Evolutionary conservation across 1,139 yeast genomes (phyloP).

Genomic region (Geotrichum macrosporum): DNA sequence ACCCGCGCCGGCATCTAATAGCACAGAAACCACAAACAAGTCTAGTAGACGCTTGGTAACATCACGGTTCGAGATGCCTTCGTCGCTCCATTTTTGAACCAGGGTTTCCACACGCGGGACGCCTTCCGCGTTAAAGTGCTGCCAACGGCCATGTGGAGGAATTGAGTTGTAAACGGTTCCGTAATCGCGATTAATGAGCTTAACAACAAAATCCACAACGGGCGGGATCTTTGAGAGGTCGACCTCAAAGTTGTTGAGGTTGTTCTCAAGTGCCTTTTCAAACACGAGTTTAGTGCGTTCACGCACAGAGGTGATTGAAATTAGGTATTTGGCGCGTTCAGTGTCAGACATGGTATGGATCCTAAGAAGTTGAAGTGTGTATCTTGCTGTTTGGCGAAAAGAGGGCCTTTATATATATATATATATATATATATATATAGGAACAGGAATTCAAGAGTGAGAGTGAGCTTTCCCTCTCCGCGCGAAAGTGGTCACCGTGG

Average conservation of each 20-base stretch:
- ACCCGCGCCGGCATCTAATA: slow-evolving; percentile 63
- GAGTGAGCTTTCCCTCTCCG: neutral
- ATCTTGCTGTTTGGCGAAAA: neutral
- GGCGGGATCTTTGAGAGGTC: slow-evolving; percentile 41
- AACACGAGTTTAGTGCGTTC: slow-evolving; percentile 46
- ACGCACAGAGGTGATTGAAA: slow-evolving; percentile 50
- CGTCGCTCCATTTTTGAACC: slow-evolving; percentile 38
- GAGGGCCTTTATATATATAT: neutral
- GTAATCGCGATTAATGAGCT: slow-evolving; percentile 44
- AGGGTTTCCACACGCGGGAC: slow-evolving; percentile 43
- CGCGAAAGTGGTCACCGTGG: slow-evolving; percentile 4
- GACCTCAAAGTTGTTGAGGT: slow-evolving; percentile 45
- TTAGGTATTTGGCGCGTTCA: slow-evolving; percentile 36
- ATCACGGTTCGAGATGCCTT: slow-evolving; percentile 39
- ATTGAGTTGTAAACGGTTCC: slow-evolving; percentile 40
- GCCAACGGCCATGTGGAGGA: slow-evolving; percentile 64
- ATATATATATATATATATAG: too few species aligned
- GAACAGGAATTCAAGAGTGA: too few species aligned
- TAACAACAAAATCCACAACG: slow-evolving; percentile 44
- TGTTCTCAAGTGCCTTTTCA: slow-evolving; percentile 38
- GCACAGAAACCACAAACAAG: slow-evolving; percentile 52
- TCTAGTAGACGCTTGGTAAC: slow-evolving; percentile 51
- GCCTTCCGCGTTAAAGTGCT: slow-evolving; percentile 52
- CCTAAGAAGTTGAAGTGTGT: neutral
- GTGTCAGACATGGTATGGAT: slow-evolving; percentile 7